Base-by-base conservation (phyloP, 169 alveolate species). In the Cytauxzoon felis region DNA sequence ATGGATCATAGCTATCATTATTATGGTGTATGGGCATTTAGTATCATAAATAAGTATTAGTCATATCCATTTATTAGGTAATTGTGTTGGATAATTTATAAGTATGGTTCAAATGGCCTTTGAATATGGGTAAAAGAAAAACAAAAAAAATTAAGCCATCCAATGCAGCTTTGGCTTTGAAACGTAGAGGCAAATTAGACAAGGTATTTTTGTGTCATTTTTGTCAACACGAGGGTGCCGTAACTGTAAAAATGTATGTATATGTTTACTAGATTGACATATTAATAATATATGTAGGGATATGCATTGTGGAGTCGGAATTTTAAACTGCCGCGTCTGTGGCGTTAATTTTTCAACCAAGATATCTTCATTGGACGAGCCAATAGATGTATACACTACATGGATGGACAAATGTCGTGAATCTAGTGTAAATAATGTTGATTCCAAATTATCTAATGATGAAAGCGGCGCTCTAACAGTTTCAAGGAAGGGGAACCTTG, bases 141-240 rank as follows among this genome's bases (percentile, higher is more conserved):
- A 62, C 83, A n/a, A 60, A 72, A 48, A 72, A 59, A 60, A 67
- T 63, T 30, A 56, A 72, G 58, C 54, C 51, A 30, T 58, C 76
- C 69, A 65, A 67, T 54, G 24, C 83, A 0, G 63, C 68, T 9
- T 30, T 72, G 24, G 48, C 50, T 48, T 51, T 58, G 34, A 63
- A 66, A 50, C 60, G 78, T 13, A 49, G 79, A n/a, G 78, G 78
- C 59, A 95, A 94, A 62, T 80, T 93, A 19, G 98, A 92, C 47
- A 93, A 88, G 43, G 96, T 93, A 56, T 95, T 95, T 63, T 92
- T 93, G 47, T 95, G 98, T 61, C 97, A 97, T 63, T 91, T 80
- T 73, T 95, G 98, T 86, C 94, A 93, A 67, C 94, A 94, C 66
- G 89, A 80, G 29, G 87, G 88, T 54, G 87, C 98, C 21, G 95